Base-by-base conservation (phyloP, 805 yeast species). In the Nakazawaea ernobii region DNA sequence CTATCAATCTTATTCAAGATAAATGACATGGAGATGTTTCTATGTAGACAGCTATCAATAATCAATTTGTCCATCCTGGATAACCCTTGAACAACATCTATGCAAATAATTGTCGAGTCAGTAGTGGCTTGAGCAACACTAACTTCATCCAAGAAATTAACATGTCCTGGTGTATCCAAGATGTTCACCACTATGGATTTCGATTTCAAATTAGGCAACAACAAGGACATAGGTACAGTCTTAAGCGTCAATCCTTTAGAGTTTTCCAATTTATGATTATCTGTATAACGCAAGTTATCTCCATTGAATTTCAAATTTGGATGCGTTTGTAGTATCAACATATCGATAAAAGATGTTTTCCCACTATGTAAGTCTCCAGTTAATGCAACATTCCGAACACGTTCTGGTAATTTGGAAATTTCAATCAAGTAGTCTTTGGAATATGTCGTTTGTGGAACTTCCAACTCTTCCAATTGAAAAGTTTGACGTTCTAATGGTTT, bases 121-220 rank as follows among this genome's bases (percentile, higher is more conserved):
- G 76, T 74, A 0, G 82, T 68, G 20, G 77, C 62, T 8, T 82
- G 61, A 0, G 86, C 75, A 0, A 77, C 73, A 0, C 79, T 72
- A 4, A 79, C 65, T 55, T 94, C 97, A 59, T 89, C 97, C 28
- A 71, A 66, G 58, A 94, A 94, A 58, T 89, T 83, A 0, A 78
- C 75, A 63, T 94, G 98, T 0, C 99, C 99, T 0, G 99, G 99
- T 0, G 96, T 71, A 57, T 95, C 99, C 0, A 89, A 53, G 0
- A 91, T 52, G 57, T 85, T 87, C 17, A 82, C 56, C 0, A 79
- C 77, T 14, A 68, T 63, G 0, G 95, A 82, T 51, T 75, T 78
- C 11, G 61, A 64, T 13, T 65, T 65, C 28, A 77, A 52, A 57
- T 79, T 79, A 0, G 75, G 77, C 13, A 84, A 61, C 6, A 91